Base-by-base conservation (phyloP, 139 green algal genomes). In the Coelastrella sp. region DNA sequence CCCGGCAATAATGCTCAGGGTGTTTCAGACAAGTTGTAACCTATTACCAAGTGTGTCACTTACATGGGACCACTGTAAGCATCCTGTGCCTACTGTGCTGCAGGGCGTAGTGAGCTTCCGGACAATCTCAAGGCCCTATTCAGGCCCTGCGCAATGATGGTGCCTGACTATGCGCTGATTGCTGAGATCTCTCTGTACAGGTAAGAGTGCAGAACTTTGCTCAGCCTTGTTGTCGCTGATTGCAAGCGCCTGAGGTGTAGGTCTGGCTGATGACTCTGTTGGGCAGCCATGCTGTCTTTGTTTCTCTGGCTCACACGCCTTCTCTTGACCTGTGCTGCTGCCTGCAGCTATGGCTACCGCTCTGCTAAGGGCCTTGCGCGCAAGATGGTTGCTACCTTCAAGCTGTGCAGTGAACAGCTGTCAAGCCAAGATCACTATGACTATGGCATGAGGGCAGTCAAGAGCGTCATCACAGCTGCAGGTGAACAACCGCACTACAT, bases 311-410 rank as follows among this genome's bases (percentile, higher is more conserved):
- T 47, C 32, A 47, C 32, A 47, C 32, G 32, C 32, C 32, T 47
- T 47, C 32, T 47, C 1, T 47, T 1, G 32, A 47, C 32, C 32
- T 47, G 0, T 47, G 32, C 32, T 47, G 32, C 32, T 47, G 32
- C 32, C 32, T 47, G 32, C 32, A 47, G 32, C 1, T 47, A 19
- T 71, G 11, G 8, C 11, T 71, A 71, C 11, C 11, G 61, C 11
- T 19, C 11, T 47, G 96, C 96, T 0, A 88, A 94, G 2, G 95
- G 97, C 84, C 94, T 92, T 80, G 92, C 96, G 3, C 93, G 95
- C 81, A 97, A 97, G 91, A 97, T 97, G 90, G 96, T 97, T 77
- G 96, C 96, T 76, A 97, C 96, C 14, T 97, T 97, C 95, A 96
- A 94, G 92, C 95, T 97, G 65, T 97, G 96, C 93, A 96, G 92